Conservation (phyloP, 768 basidiomycete genomes). For the Lactarius quietus region DNA sequence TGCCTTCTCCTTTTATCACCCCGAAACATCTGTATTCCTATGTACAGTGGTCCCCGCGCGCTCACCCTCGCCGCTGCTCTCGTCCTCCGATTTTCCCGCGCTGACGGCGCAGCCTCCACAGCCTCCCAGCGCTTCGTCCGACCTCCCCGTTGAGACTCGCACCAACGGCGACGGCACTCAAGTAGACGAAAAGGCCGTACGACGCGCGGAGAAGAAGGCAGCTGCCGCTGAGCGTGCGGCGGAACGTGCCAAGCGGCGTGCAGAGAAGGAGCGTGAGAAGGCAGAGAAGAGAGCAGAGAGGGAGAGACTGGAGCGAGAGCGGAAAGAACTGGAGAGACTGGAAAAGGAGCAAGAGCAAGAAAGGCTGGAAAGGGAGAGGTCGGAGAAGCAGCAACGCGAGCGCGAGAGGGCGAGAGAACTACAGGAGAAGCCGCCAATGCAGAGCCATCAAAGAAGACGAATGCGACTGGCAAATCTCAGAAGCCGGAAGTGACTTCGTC, state of each 20-base stretch:
- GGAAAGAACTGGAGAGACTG: conserved; percentile 40
- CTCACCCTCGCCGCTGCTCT: conserved; percentile 45
- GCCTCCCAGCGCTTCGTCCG: conserved; percentile 32
- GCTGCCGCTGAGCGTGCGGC: conserved; percentile 59
- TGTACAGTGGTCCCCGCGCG: conserved; percentile 25
- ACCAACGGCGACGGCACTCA: conserved; percentile 33
- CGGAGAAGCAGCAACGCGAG: conserved; percentile 29
- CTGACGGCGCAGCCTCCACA: conserved; percentile 42
- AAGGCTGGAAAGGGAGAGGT: conserved; percentile 31
- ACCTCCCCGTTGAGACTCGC: conserved; percentile 23
- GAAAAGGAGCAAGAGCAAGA: conserved; percentile 39
- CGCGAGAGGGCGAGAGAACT: conserved; percentile 30
- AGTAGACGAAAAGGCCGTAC: conserved; percentile 47
- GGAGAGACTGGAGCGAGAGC: conserved; percentile 39
- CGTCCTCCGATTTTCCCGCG: conserved; percentile 75
- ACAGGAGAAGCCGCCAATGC: conserved; percentile 30
- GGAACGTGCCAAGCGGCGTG: conserved; percentile 59
- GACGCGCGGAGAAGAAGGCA: conserved; percentile 46
- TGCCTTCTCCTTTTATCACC: conserved; percentile 26
- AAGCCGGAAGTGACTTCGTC: conserved; percentile 17
- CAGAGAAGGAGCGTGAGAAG: conserved; percentile 53
- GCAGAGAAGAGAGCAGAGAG: conserved; percentile 56
- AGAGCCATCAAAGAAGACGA: conserved; percentile 16
- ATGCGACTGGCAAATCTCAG: conserved; percentile 9
- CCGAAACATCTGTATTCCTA: conserved; percentile 30